A percentile compares a stretch with the other conserved stretches of the same genome.
These are phyloP conservation scores for Stagonosporopsis vannaccii DNA, from an alignment of 2,329 filamentous ascomycete genomes.

Conservation along the genomic window DNA sequence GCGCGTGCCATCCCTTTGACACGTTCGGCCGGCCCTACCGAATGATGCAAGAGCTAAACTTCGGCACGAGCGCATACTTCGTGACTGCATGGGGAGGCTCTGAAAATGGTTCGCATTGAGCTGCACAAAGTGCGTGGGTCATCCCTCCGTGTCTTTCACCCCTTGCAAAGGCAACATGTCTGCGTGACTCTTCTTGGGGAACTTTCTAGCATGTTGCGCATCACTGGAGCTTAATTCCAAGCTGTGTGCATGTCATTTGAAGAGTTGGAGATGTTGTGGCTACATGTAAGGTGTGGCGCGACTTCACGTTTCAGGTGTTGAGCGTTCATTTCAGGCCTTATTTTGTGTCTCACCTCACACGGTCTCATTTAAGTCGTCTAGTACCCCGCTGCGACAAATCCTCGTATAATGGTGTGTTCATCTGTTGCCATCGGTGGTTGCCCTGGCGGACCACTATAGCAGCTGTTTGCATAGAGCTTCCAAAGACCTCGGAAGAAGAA, in stretches of 20 bases:
- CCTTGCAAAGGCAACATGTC: neutral
- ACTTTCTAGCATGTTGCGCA: neutral
- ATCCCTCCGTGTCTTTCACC: neutral
- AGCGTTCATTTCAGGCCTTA: slow-evolving; percentile 24
- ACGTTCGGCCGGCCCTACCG: slow-evolving; percentile 3
- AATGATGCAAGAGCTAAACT: neutral
- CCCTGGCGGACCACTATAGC: slow-evolving; percentile 1
- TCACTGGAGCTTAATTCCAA: neutral
- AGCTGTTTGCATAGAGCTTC: neutral
- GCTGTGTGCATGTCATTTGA: too few species aligned
- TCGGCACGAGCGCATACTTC: slow-evolving; percentile 6
- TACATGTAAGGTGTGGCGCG: slow-evolving; percentile 19
- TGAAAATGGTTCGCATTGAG: neutral
- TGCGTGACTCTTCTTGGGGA: neutral
- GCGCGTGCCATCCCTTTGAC: neutral
- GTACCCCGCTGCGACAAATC: slow-evolving; percentile 5
- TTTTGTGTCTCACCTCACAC: slow-evolving; percentile 29
- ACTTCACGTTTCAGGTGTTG: slow-evolving; percentile 30
- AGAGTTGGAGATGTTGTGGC: neutral
- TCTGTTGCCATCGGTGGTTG: neutral
- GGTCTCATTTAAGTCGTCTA: slow-evolving; percentile 22
- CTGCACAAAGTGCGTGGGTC: neutral
- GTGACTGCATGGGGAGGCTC: neutral
- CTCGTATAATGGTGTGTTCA: slow-evolving; percentile 16
- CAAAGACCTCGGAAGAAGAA: neutral